Conservation (phyloP, 331 rosid genomes). For the Rosa hybrid region DNA sequence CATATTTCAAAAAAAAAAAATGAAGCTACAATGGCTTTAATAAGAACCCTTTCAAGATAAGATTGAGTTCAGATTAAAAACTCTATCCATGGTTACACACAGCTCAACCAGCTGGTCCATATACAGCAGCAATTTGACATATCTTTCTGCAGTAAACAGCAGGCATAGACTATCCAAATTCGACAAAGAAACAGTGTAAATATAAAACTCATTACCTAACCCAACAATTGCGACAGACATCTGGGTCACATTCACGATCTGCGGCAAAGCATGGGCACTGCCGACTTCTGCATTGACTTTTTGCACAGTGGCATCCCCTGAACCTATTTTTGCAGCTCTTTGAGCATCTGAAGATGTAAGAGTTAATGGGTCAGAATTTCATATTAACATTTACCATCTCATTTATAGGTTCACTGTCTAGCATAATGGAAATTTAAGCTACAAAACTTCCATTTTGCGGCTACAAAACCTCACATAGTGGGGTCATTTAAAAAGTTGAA, state of each 20-base stretch:
- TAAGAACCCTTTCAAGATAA: background rate
- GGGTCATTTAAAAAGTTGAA: background rate
- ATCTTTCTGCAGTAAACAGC: background rate
- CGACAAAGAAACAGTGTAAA: background rate
- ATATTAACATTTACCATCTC: background rate
- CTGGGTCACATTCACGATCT: conserved; percentile 88
- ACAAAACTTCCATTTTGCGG: background rate
- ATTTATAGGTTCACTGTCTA: background rate
- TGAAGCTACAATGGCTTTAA: background rate
- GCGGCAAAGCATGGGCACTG: conserved; percentile 95
- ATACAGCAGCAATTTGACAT: background rate
- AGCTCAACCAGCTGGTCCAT: conserved; percentile 6
- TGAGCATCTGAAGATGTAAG: conserved; percentile 60
- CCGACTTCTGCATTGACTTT: conserved; percentile 86
- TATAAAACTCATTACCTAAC: conserved; percentile 57
- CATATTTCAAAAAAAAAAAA: background rate
- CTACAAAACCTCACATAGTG: background rate
- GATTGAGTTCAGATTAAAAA: background rate
- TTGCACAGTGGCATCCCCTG: conserved; percentile 86
- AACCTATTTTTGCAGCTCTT: conserved; percentile 76
- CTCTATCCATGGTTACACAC: background rate
- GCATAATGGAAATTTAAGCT: background rate
- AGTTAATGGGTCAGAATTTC: background rate
- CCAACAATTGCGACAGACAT: conserved; percentile 95
- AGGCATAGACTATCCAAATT: background rate